Evolutionary conservation across 1,139 yeast species (phyloP), one percentile per base, ranked within the genome.

Genomic region (Geotrichum aggregatum): DNA sequence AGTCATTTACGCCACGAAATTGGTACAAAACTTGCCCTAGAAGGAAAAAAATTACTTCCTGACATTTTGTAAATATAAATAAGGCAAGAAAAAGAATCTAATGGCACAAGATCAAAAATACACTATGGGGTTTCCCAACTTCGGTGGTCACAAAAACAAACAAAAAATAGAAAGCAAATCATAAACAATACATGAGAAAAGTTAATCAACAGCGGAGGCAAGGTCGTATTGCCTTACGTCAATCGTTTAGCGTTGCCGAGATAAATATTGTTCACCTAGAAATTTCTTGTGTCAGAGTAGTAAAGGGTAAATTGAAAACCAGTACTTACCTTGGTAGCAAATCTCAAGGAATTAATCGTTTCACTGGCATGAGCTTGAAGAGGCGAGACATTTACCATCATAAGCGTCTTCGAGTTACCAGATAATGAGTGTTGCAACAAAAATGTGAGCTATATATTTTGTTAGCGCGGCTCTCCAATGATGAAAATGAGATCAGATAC

Each of bases 341-440:
- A 92, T 51, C 98, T 73, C 54, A 92, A 72, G 0, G 96, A 87
- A 63, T 87, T 87, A 24, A 91, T 63, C 0, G 96, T 84, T 65
- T 92, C 98, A 59, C 76, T 79, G 49, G 82, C 75, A 65, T 87
- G 87, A 26, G 71, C 71, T 21, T 66, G 68, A 47, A 78, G 69
- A 3, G 96, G 91, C 1, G 96, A 86, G 4, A 91, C 76, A 62
- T 89, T 91, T 13, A 89, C 97, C 74, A 92, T 85, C 97, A 92
- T 89, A 55, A 92, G 73, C 0, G 97, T 89, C 66, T 91, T 92
- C 0, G 96, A 87, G 54, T 80, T 78, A 0, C 96, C 97, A 1
- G 87, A 83, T 41, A 92, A 73, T 42, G 97, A 88, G 64, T 87
- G 82, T 63, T 89, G 94, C 56, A 92, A 72, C 16, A 91, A 71